Percentiles rank a stretch among this genome's conserved stretches.
These are phyloP conservation scores for Tolypocladium guangdongense DNA, from an alignment of 2,329 filamentous ascomycete genomes.

Conservation along the genomic window DNA sequence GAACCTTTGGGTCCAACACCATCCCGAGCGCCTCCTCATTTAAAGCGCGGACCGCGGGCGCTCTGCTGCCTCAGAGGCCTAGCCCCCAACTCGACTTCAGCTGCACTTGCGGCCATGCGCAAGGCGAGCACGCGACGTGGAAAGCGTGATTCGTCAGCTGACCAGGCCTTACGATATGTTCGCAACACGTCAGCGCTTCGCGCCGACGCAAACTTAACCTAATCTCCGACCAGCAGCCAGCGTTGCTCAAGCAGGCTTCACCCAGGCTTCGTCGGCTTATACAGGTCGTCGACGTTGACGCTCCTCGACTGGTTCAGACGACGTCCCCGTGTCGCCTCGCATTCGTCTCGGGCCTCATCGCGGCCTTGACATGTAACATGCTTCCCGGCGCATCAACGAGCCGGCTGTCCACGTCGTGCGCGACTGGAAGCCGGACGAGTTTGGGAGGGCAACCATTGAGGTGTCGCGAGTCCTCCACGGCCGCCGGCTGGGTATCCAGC, in stretches of 20 bases:
- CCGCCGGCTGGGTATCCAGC: not conserved
- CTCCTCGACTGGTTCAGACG: not conserved
- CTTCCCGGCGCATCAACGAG: not conserved
- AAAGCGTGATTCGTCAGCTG: not conserved
- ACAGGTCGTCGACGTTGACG: not conserved
- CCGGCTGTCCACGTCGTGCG: not conserved
- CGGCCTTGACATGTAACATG: too few species aligned
- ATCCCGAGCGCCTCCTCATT: too few species aligned
- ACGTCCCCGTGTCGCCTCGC: not conserved
- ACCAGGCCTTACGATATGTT: not conserved
- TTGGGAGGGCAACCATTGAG: not conserved
- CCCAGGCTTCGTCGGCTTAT: not conserved
- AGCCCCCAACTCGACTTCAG: not conserved
- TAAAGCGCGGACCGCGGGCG: not conserved
- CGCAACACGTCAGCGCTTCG: not conserved
- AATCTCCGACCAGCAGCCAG: not conserved
- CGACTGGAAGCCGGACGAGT: not conserved
- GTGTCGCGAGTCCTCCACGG: too few species aligned
- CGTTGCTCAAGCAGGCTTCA: not conserved
- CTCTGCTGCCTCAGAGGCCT: not conserved
- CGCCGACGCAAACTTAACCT: not conserved
- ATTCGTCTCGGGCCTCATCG: not conserved
- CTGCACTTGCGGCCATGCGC: not conserved
- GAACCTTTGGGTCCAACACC: too few species aligned
- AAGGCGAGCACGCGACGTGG: too few species aligned